These are phyloP conservation scores for Blastobotrys chiropterorum DNA, from an alignment of 805 yeast species.

Conservation along the genomic window DNA sequence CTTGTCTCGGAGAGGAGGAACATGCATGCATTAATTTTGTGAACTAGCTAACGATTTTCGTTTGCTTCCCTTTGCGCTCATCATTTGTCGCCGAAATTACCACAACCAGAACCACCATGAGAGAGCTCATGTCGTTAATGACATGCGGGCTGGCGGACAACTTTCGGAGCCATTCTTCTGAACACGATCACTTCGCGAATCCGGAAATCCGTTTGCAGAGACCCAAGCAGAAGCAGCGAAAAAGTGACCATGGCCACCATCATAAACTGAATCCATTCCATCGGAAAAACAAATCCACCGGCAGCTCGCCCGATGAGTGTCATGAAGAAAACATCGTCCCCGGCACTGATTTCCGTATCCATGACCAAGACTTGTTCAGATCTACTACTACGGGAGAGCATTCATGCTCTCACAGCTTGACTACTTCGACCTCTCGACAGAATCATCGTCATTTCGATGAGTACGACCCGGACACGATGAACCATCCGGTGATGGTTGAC, in stretches of 20 bases:
- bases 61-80: not conserved
- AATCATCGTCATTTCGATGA: not conserved
- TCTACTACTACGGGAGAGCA: not conserved
- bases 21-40: not conserved
- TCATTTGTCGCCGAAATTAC: too few species aligned
- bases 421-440: not conserved
- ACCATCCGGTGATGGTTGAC: conserved; percentile 5
- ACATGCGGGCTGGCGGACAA: not conserved
- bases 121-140: not conserved
- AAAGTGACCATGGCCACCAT: not conserved
- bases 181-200: not conserved
- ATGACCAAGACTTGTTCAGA: not conserved
- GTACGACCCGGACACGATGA: not conserved
- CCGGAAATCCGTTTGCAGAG: not conserved
- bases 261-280: not conserved
- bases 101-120: too few species aligned
- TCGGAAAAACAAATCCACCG: not conserved
- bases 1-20: not conserved
- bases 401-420: not conserved
- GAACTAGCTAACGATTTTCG: too few species aligned
- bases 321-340: too few species aligned
- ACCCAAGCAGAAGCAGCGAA: not conserved
- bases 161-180: not conserved
- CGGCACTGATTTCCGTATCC: conserved; percentile 2
- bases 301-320: not conserved